Conservation (phyloP, 1,284 basidiomycete genomes). For the Xerocomus amazonicus region DNA sequence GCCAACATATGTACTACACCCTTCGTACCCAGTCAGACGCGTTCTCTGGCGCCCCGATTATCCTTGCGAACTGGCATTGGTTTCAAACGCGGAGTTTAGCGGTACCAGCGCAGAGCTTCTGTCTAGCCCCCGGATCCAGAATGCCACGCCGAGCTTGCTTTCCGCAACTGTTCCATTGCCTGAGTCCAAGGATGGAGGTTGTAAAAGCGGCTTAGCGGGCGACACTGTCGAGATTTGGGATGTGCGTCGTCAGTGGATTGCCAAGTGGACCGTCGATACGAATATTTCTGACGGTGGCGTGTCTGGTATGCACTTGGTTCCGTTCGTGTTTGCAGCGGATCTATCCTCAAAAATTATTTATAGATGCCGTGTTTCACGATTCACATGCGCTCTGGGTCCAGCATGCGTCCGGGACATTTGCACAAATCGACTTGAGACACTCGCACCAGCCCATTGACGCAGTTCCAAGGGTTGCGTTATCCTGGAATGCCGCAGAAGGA, state of each 20-base stretch:
- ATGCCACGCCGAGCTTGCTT: constrained; percentile 23
- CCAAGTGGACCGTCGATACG: constrained; percentile 74
- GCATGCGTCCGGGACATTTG: constrained; percentile 75
- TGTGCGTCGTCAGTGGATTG: constrained; percentile 74
- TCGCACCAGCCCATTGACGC: constrained; percentile 63
- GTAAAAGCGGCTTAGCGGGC: constrained; percentile 33
- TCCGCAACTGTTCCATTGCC: constrained; percentile 1
- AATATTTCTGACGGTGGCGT: constrained; percentile 64
- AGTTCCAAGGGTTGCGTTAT: constrained; percentile 61
- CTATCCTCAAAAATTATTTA: background rate
- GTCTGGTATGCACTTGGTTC: constrained; percentile 46
- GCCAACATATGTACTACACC: constrained; percentile 71
- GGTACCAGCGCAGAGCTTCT: constrained; percentile 30
- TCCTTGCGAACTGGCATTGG: constrained; percentile 74
- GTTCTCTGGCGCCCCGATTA: constrained; percentile 79
- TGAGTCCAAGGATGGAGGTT: constrained; percentile 21
- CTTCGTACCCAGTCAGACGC: constrained; percentile 70
- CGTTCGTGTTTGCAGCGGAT: background rate
- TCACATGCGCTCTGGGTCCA: constrained; percentile 73
- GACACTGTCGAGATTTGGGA: constrained; percentile 86
- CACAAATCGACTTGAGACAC: constrained; percentile 73
- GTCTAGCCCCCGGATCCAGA: constrained; percentile 31
- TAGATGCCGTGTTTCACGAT: constrained; percentile 70
- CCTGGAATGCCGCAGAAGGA: constrained; percentile 63
- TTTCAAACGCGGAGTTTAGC: constrained; percentile 63